Percentiles rank a stretch among this genome's conserved stretches.
phyloP scores from a whole-genome alignment of 371 early-diverging fungal species.

The Sporodiniella umbellata region DNA sequence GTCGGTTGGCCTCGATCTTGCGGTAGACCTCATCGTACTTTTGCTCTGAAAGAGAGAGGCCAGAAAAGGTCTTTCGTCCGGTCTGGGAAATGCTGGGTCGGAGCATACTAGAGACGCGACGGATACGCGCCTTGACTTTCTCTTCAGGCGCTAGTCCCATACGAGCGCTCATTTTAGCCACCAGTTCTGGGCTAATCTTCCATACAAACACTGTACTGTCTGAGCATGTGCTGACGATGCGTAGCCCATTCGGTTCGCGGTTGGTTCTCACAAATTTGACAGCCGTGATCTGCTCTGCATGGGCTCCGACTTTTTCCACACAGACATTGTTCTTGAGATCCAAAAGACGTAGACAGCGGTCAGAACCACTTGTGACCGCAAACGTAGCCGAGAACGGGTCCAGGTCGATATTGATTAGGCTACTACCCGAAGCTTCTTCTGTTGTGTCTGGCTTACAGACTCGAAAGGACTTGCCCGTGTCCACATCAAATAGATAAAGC shows the following conservation, averaged over 20 bases:
- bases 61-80: slow-evolving; percentile 41
- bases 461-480: slow-evolving; percentile 67
- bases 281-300: slow-evolving; percentile 77
- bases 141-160: slow-evolving; percentile 1
- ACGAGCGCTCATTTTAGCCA: slow-evolving; percentile 47
- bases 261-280: slow-evolving; percentile 56
- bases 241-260: slow-evolving; percentile 38
- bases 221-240: slow-evolving; percentile 70
- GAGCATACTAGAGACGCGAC: slow-evolving; percentile 20
- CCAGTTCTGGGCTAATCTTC: slow-evolving; percentile 55
- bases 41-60: slow-evolving; percentile 41
- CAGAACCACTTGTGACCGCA: slow-evolving; percentile 70
- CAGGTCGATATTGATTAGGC: slow-evolving; percentile 61
- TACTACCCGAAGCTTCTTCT: slow-evolving; percentile 54
- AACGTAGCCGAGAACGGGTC: slow-evolving; percentile 73
- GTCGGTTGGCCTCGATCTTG: slow-evolving; percentile 18
- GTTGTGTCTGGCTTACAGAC: slow-evolving; percentile 58
- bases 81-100: slow-evolving; percentile 43
- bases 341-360: slow-evolving; percentile 73
- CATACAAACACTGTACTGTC: slow-evolving; percentile 83
- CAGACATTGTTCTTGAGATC: slow-evolving; percentile 67
- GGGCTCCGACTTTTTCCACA: slow-evolving; percentile 64
- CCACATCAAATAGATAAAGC: slow-evolving; percentile 58
- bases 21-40: slow-evolving; percentile 49
- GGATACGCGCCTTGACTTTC: no score